Evolutionary conservation across 2,329 filamentous ascomycete genomes (phyloP), one percentile per base, ranked within the genome.

Genomic region (Botryotinia globosa): DNA sequence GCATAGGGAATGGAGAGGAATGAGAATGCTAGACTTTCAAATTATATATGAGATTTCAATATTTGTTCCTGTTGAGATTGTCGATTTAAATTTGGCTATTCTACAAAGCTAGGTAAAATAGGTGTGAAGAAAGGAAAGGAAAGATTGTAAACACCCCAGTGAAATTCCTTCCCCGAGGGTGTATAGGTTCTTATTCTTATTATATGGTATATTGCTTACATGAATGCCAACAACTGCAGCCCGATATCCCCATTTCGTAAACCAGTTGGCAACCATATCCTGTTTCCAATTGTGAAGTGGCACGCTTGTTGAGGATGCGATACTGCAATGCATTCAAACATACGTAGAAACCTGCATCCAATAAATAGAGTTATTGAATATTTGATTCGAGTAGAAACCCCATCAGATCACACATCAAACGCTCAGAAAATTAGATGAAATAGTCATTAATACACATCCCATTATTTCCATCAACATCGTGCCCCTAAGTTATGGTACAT

Each of bases 381-480:
- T 29, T 3, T n/a, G 2, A 8, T 29, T 18, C 6, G 25, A n/a
- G 22, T 42, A n/a, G 58, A 16, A 54, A 29, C 12, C 51, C 51
- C 14, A 54, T 39, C 45, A 54, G 1, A 39, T 54, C 34, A 56
- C 34, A 32, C 44, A 18, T 42, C 25, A 42, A 42, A 29, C 1
- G 14, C 59, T 42, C 14, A 39, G 14, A 25, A 12, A 29, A 42
- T 5, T 25, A 22, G 22, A 39, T 16, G 34, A 61, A 67, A 54
- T 39, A 39, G 18, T 67, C 48, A 56, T 56, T 56, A 56, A 56
- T 56, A 56, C 65, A 56, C 45, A 32, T 67, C 34, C 48, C 64
- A 56, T 67, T 67, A 67, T 56, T 67, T 67, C 64, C 25, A 67
- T 67, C 64, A 42, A 22, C n/a, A 56, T 67, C 34, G 39, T 67